Conservation (phyloP, 768 basidiomycete species). For the Suillus lakei region DNA sequence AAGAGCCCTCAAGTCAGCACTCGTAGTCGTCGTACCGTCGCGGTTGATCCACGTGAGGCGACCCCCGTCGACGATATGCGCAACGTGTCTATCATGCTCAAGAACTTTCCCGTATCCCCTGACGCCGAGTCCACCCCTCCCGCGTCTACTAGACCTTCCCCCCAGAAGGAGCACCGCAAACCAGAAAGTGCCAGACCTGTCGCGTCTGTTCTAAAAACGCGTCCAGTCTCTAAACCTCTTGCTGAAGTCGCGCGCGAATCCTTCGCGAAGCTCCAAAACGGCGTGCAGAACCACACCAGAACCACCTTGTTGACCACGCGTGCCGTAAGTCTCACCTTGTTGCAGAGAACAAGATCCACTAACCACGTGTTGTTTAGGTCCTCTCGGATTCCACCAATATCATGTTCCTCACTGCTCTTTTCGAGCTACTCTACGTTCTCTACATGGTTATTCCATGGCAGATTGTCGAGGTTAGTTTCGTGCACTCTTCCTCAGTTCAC, state of each 20-base stretch:
- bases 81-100: constrained; percentile 58
- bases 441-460: constrained; percentile 59
- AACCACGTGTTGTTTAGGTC: constrained; percentile 41
- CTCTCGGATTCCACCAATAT: constrained; percentile 71
- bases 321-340: constrained; percentile 26
- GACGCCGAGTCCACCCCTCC: constrained; percentile 19
- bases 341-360: background rate
- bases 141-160: constrained; percentile 15
- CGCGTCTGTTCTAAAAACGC: constrained; percentile 33
- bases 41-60: constrained; percentile 35
- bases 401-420: constrained; percentile 55
- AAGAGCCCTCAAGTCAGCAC: constrained; percentile 21
- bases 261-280: constrained; percentile 23
- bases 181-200: constrained; percentile 8
- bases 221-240: constrained; percentile 24
- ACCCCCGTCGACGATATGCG: constrained; percentile 55
- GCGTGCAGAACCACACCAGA: constrained; percentile 23
- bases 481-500: background rate
- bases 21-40: constrained; percentile 27
- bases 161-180: constrained; percentile 19
- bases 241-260: constrained; percentile 26
- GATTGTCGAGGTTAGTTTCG: constrained; percentile 41
- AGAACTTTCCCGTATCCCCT: constrained; percentile 48
- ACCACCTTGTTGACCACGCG: constrained; percentile 28
- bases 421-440: constrained; percentile 61